Base-by-base conservation (phyloP, 2,329 filamentous ascomycete species). In the Fusarium coicis region DNA sequence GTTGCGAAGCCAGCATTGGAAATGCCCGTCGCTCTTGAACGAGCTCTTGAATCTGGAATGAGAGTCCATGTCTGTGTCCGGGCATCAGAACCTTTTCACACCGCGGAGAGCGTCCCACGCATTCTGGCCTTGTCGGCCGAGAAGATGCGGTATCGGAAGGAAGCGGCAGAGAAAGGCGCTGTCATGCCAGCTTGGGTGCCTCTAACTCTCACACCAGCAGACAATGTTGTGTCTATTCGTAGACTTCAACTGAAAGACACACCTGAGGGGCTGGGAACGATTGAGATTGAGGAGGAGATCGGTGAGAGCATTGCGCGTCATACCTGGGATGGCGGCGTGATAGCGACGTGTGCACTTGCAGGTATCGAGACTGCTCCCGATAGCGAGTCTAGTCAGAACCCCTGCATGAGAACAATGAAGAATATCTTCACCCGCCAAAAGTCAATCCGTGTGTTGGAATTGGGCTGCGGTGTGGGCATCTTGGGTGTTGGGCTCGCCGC, bases 241-340 rank as follows among this genome's bases (percentile, higher is more conserved):
- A 78, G 78, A 28, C 61, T 84, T 1, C 69, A 74, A 12, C 54
- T 82, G 39, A 78, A 74, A 10, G 76, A 75, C 2, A 68, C 67
- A 2, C 36, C 71, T 4, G 74, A 75, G 14, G 70, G 70, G 21
- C 50, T 78, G 5, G 73, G 78, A 1, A 73, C 70, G 15, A 68
- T 88, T 12, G 81, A 85, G 34, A 79, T 90, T 9, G 85, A 87
- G 59, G 89, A 90, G 67, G 87, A 89, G 58, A 85, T 90, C 15
- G 88, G 87, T 19, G 88, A 90, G 79, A 89, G 87, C 75, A 90
- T 90, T 61, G 88, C 88, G 1, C 84, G 88, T 6, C 88, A 90
- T 67, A 82, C 90, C 10, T 90, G 88, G 88, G 88, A 90, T 58
- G 88, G 84, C 3, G 88, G 88, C 2, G 80, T 90, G 15, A 81